Evolutionary conservation across 768 basidiomycete genomes (phyloP), one percentile per base, ranked within the genome.

Genomic region (Amanita phalloides): DNA sequence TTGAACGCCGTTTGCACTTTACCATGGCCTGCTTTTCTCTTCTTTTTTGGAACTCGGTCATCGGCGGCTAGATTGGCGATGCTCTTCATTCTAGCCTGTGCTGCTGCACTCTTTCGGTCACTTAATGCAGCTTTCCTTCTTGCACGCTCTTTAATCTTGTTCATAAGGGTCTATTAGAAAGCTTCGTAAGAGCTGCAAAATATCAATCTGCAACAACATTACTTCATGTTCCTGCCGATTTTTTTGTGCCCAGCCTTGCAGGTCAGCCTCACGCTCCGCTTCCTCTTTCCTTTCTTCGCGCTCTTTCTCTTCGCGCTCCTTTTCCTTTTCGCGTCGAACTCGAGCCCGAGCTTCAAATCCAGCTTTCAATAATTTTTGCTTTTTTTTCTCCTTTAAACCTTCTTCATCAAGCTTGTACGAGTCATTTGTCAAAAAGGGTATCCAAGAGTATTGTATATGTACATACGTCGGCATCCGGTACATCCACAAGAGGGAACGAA

Each of bases 71-170:
- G 71, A 43, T 80, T 86, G 1, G 95, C 91, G 33, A 99, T 96
- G 55, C 79, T 89, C 71, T 95, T 95, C 95, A 97, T 96, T 57
- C 94, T 72, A 28, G 86, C 89, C 66, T 98, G 96, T 0, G 94
- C 84, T 14, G 91, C 94, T 10, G 94, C 90, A 57, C 90, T 92
- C 69, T 97, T 96, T 48, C 96, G 72, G 64, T 99, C 93, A 26
- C 75, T 83, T 44, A 98, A 68, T 11, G 92, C 92, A 0, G 84
- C 86, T 60, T 79, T 85, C 41, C 86, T 70, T 53, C 88, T 75
- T 36, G 80, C 79, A 43, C 96, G 76, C 20, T 90, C 90, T 60
- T 87, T 90, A 67, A 98, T 91, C 57, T 85, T 83, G 41, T 62
- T 74, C 74, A 98, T 91, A 49, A 95, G 68, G 2, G 73, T 70